Conservation (phyloP, 2,329 filamentous ascomycete species). For the Cercospora beticola region DNA sequence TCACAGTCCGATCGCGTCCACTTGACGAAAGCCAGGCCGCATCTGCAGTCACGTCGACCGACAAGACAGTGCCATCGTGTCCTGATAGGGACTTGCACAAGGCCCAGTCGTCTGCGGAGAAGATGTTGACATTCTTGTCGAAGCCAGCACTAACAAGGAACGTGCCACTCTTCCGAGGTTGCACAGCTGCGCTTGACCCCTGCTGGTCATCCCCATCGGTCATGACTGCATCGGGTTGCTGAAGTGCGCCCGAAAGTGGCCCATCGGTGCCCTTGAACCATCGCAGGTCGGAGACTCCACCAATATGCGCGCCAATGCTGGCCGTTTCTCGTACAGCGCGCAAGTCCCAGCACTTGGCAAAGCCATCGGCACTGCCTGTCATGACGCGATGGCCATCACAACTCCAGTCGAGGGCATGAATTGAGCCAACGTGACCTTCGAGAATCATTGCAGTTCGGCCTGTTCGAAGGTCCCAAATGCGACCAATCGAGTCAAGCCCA, state of each 20-base stretch:
- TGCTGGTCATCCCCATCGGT: constrained; percentile 22
- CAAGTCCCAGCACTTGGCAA: constrained; percentile 97
- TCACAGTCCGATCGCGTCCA: constrained; percentile 91
- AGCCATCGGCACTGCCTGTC: constrained; percentile 90
- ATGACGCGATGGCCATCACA: constrained; percentile 87
- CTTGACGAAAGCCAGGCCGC: constrained; percentile 91
- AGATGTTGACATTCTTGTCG: constrained; percentile 92
- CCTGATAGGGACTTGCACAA: constrained; percentile 83
- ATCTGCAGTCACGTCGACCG: constrained; percentile 82
- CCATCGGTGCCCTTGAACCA: constrained; percentile 92
- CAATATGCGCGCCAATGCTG: constrained; percentile 85
- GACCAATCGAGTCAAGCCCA: constrained; percentile 90
- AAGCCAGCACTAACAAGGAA: constrained; percentile 91
- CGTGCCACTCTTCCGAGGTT: constrained; percentile 81
- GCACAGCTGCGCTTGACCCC: constrained; percentile 2
- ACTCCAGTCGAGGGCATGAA: constrained; percentile 90
- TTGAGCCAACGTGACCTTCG: constrained; percentile 88
- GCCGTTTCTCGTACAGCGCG: constrained; percentile 81
- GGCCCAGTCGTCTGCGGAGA: constrained; percentile 94
- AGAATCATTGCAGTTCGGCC: constrained; percentile 95
- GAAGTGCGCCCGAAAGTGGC: constrained; percentile 60
- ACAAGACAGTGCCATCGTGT: constrained; percentile 88
- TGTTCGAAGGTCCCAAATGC: constrained; percentile 91
- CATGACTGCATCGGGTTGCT: constrained; percentile 44
- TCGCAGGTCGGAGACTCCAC: constrained; percentile 85